These are phyloP conservation scores for Trichoderma lentiforme DNA, from an alignment of 2,329 filamentous ascomycete genomes.

Conservation along the genomic window DNA sequence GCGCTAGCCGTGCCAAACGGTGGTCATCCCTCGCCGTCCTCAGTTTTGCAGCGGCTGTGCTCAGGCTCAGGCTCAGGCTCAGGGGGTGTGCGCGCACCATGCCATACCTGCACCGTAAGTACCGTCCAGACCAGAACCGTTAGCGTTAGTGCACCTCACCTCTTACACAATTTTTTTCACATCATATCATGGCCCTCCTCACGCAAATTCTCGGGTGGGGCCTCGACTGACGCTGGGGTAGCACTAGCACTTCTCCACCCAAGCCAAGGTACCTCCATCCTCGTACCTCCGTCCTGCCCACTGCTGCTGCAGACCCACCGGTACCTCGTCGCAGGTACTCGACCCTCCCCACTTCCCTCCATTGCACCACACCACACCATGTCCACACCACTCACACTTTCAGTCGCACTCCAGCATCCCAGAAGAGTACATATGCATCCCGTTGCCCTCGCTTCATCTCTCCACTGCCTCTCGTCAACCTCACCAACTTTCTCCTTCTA, in stretches of 20 bases:
- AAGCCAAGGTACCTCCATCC: neutral
- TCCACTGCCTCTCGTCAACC: constrained; percentile 16
- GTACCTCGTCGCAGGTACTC: constrained; percentile 1
- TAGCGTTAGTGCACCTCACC: neutral
- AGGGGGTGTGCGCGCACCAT: neutral
- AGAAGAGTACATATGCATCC: constrained; percentile 25
- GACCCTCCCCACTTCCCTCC: constrained; percentile 18
- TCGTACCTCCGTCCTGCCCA: neutral
- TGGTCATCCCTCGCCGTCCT: constrained; percentile 11
- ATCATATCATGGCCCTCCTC: neutral
- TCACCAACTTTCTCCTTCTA: neutral
- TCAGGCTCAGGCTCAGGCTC: neutral
- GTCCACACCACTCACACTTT: constrained; percentile 7
- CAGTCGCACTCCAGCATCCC: neutral
- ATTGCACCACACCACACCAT: constrained; percentile 15
- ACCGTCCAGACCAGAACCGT: neutral
- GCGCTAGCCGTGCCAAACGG: constrained; percentile 15
- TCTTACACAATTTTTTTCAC: neutral
- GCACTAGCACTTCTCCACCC: neutral
- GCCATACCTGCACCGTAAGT: neutral
- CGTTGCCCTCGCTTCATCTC: constrained; percentile 22
- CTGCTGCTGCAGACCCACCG: neutral
- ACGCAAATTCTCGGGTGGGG: neutral
- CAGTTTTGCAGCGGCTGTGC: neutral
- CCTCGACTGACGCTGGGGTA: neutral